Base-by-base conservation (phyloP, 2,329 filamentous ascomycete genomes). In the Penicillium freii region DNA sequence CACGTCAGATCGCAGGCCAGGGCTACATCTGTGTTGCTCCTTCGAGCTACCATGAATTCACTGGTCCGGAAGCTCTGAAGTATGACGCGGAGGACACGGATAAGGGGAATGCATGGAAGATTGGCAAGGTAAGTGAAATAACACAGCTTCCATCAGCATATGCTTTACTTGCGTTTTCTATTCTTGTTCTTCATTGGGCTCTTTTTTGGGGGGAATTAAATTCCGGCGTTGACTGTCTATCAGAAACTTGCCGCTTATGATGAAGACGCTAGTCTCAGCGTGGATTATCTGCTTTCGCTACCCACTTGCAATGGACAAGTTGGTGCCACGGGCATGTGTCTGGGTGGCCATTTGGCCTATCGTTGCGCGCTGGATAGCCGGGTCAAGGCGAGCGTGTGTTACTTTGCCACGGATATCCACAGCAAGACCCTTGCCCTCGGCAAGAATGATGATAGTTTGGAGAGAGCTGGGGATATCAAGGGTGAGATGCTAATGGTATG, bases 321-420 rank as follows among this genome's bases (percentile, higher is more conserved):
- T 64, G 90, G 90, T 45, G 80, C 87, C 5, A 92, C 89, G 13
- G 91, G 91, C 59, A 97, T 97, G 92, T 97, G 92, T 74, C 85
- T 97, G 1, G 93, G 93, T 51, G 92, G 93, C 1, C 93, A 97
- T 71, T 84, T 97, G 19, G 90, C 89, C 75, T 88, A 85, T 71
- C 81, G 87, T 42, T 85, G 82, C 66, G 86, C 87, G 67, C 82
- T 97, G 48, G 91, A 97, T 73, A 81, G 84, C 23, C 84, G 92
- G 56, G 84, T 97, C 57, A 82, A 82, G 39, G 90, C 91, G 31
- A 86, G 87, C 38, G 88, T 96, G 31, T 88, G 91, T 73, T 97
- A 92, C 79, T 97, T 97, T 75, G 91, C 91, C 9, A 97, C 92
- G 7, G 93, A 97, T 77, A 87, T 97, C 51, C 93, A 97, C 78